Percentiles rank a stretch among this genome's conserved stretches.
Evolutionary conservation across 768 basidiomycete genomes (phyloP).

Genomic region (Pholiota conissans): DNA sequence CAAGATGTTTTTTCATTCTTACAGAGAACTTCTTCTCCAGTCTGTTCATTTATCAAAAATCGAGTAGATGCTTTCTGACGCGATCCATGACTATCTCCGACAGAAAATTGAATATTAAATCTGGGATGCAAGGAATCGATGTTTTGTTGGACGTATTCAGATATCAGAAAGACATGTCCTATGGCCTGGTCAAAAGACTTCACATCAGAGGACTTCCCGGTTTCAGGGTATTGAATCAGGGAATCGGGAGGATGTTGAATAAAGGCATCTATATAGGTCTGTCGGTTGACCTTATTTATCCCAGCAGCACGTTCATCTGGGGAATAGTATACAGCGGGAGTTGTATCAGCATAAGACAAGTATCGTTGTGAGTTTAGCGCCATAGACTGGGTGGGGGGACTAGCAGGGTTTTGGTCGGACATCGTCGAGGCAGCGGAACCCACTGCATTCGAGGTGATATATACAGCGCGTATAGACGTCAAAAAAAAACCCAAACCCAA

Average conservation of each 20-base stretch:
- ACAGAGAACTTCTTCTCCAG: not conserved
- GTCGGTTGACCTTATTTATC: not conserved
- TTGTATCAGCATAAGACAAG: not conserved
- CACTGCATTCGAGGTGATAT: too few species aligned
- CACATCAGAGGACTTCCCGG: not conserved
- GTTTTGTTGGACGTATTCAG: not conserved
- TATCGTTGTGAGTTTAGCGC: too few species aligned
- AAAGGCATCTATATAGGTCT: not conserved
- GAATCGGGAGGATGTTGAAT: not conserved
- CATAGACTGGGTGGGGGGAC: too few species aligned
- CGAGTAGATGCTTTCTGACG: not conserved
- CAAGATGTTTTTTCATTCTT: not conserved
- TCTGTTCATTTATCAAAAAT: not conserved
- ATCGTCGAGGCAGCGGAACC: too few species aligned
- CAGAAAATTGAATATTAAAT: slow-evolving; percentile 5
- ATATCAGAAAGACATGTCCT: not conserved
- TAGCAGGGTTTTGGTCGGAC: too few species aligned
- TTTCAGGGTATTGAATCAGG: slow-evolving; percentile 5
- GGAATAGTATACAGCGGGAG: not conserved
- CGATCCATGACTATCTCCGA: slow-evolving; percentile 1
- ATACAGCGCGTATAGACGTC: too few species aligned
- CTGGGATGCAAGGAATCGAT: not conserved
- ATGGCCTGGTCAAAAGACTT: not conserved
- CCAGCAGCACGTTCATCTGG: not conserved
- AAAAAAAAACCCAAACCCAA: too few species aligned